Base-by-base conservation (phyloP, 495 filamentous ascomycete genomes). In the Aspergillus kassunensis region DNA sequence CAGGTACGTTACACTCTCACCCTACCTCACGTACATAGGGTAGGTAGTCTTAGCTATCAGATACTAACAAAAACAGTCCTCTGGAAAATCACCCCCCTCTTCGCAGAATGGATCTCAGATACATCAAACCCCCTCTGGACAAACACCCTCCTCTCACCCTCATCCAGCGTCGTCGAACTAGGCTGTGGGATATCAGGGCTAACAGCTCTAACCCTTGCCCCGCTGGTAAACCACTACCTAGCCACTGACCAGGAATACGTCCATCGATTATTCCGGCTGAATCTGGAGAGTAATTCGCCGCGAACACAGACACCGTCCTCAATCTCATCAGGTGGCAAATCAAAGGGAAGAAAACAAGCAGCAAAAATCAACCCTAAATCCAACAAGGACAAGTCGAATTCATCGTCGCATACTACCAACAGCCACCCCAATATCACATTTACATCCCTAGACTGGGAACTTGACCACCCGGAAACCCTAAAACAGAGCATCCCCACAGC, bases 201-300 rank as follows among this genome's bases (percentile, higher is more conserved):
- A 10, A 76, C 90, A 35, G 87, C 82, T 12, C 68, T 91, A 33
- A 59, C 80, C 2, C 64, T 95, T 18, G 78, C 82, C 5, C 80
- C 83, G 1, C 67, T 62, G 1, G 73, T 96, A 29, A 51, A 69
- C 5, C 74, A 72, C 49, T 95, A 91, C 55, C 70, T 95, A 34
- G 82, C 91, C 30, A 96, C 91, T 5, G 93, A 98, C 64, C 91
- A 97, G 60, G 75, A 83, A 43, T 97, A 97, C 64, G 88, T 95
- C 0, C 71, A 84, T 21, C 85, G 81, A 51, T 70, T 91, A 0
- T 73, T 95, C 21, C 79, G 82, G 51, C 78, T 82, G 59, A 98
- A 98, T 61, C 64, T 98, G 2, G 62, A 74, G 4, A 80, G 80
- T 25, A 97, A 96, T 58, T 47, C 55, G 2, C 24, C 48, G 8